Evolutionary conservation across 176 grass and related monocot genomes (phyloP).

Genomic region (Olyra latifolia): DNA sequence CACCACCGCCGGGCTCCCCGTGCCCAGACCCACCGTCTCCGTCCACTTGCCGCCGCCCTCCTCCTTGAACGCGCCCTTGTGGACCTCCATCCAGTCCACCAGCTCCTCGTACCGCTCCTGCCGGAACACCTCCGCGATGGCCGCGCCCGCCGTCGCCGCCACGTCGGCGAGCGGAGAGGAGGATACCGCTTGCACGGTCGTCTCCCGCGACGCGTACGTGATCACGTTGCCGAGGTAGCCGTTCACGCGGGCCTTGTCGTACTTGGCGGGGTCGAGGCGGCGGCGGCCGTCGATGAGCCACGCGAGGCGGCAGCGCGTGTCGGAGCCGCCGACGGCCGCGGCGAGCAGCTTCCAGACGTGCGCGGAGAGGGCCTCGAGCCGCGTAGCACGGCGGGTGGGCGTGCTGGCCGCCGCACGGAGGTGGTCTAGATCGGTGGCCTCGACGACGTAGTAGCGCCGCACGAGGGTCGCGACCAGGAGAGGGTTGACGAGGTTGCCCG

Average conservation of each 20-base stretch:
- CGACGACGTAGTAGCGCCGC: constrained; percentile 55
- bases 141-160: constrained; percentile 31
- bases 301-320: constrained; percentile 57
- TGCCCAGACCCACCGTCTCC: constrained; percentile 57
- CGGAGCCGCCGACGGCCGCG: constrained; percentile 22
- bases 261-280: constrained; percentile 31
- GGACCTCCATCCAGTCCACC: constrained; percentile 79
- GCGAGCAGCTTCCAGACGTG: constrained; percentile 77
- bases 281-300: constrained; percentile 69
- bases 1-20: constrained; percentile 52
- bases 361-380: constrained; percentile 61
- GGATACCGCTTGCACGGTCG: constrained; percentile 5
- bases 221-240: constrained; percentile 64
- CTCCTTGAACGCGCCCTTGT: constrained; percentile 34
- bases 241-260: neutral
- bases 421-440: constrained; percentile 43
- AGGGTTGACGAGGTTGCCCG: constrained; percentile 30
- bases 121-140: constrained; percentile 45
- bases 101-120: constrained; percentile 64
- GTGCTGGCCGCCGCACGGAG: constrained; percentile 42
- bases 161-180: constrained; percentile 31
- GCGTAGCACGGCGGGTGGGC: constrained; percentile 26
- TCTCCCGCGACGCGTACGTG: constrained; percentile 57
- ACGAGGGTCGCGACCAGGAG: constrained; percentile 44
- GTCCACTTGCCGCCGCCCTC: constrained; percentile 56